phyloP scores from a whole-genome alignment of 1,139 yeast genomes.

The Zygoascus meyerae region DNA sequence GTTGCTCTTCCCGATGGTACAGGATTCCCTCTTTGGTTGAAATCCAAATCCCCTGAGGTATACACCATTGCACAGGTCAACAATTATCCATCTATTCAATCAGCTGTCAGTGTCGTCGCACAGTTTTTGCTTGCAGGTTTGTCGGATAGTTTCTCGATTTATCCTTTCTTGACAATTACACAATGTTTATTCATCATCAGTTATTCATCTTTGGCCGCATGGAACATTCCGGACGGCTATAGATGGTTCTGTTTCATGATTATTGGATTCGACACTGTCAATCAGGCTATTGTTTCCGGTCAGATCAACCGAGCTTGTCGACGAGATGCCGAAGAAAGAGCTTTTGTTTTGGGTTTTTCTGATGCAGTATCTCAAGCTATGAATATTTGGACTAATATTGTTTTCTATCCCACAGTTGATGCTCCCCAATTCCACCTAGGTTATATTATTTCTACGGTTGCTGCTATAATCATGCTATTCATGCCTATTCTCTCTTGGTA shows the following conservation, averaged over 20 bases:
- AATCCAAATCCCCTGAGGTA: slow-evolving; percentile 23
- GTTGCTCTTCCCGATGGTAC: slow-evolving; percentile 36
- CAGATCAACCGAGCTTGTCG: slow-evolving; percentile 36
- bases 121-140: slow-evolving; percentile 36
- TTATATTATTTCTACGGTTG: slow-evolving; percentile 34
- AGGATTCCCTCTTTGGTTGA: slow-evolving; percentile 32
- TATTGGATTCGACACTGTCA: slow-evolving; percentile 34
- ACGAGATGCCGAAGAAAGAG: slow-evolving; percentile 38
- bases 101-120: slow-evolving; percentile 43
- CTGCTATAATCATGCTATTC: slow-evolving; percentile 35
- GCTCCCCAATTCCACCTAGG: slow-evolving; percentile 38
- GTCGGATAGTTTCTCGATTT: slow-evolving; percentile 34
- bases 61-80: slow-evolving; percentile 34
- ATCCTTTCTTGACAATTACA: slow-evolving; percentile 33
- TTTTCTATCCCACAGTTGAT: slow-evolving; percentile 36
- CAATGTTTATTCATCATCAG: slow-evolving; percentile 34
- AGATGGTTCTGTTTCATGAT: slow-evolving; percentile 45
- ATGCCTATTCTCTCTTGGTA: slow-evolving; percentile 31
- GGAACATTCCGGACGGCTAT: slow-evolving; percentile 42
- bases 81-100: slow-evolving; percentile 44
- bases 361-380: slow-evolving; percentile 41
- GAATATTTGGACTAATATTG: slow-evolving; percentile 41
- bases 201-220: slow-evolving; percentile 41
- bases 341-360: slow-evolving; percentile 37
- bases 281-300: slow-evolving; percentile 38